Evolutionary conservation across 805 yeast species (phyloP), one percentile per base, ranked within the genome.

Genomic region (Ogataea nonfermentans): DNA sequence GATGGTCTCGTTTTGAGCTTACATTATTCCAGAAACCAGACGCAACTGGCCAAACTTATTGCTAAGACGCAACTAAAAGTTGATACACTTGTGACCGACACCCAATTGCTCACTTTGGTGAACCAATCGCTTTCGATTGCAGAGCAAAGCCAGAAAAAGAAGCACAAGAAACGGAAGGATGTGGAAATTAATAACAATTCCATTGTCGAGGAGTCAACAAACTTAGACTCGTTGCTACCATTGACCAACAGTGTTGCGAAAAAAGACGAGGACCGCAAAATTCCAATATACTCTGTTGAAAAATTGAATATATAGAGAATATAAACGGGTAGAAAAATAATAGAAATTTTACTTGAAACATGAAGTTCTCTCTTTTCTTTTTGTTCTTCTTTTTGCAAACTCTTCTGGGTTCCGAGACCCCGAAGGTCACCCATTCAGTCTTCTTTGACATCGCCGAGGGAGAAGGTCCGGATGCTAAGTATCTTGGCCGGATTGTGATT

Each of bases 401-500:
- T 10, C 49, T 43, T 10, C 15, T 37, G 24, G 44, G 44, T 23
- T 39, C 44, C 22, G 71, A 70, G 30, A 62, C 70, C 48, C 81
- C 84, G 27, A 69, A 67, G 35, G 57, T 87, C 61, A 87, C 96
- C 44, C 76, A 79, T 60, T 80, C 79, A 65, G 96, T 91, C 24
- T 91, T 71, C 68, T 89, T 90, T 55, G 96, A 91, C 60, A 70
- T 90, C 48, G 71, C 78, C 51, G 90, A 87, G 60, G 97, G 88
- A 44, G 93, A 78, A 38, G 56, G 56, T 51, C 89, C 85, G 54
- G 95, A 84, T 42, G 51, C 54, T 7, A 68, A 80, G 61, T 55
- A 68, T 4, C 67, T 90, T 32, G 98, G 98, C 32, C 77, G 95
- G 59, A 73, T 91, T 48, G 84, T 81, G 43, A 71, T 91, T 61